These are phyloP conservation scores for Penstemon eatonii DNA, from an alignment of 257 asterid genomes.

Conservation along the genomic window DNA sequence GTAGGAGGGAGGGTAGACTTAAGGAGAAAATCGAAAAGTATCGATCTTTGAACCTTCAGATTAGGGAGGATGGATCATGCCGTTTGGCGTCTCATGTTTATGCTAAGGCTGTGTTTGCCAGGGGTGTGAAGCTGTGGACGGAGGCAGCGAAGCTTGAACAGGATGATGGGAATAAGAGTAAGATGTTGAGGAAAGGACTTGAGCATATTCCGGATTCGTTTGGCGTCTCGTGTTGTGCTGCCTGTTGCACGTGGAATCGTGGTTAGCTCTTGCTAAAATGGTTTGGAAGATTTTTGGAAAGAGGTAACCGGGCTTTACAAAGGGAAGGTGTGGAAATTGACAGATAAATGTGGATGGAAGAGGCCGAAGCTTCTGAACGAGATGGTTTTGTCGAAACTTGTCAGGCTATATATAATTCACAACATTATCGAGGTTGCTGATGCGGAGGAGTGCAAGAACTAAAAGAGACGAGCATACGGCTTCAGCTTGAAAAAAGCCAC, in stretches of 20 bases:
- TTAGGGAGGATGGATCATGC: conserved; percentile 61
- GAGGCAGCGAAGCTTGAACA: conserved; percentile 85
- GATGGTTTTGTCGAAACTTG: conserved; percentile 87
- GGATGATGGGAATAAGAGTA: conserved; percentile 65
- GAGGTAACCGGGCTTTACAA: conserved; percentile 80
- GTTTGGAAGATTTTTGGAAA: conserved; percentile 80
- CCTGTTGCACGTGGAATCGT: conserved; percentile 66
- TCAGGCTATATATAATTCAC: conserved; percentile 74
- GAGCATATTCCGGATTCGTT: conserved; percentile 46
- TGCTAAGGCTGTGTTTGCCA: conserved; percentile 84
- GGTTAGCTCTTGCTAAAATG: conserved; percentile 90
- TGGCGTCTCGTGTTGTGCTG: conserved; percentile 77
- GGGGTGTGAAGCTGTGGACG: conserved; percentile 87
- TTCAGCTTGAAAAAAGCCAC: conserved; percentile 92
- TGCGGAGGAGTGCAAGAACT: conserved; percentile 84
- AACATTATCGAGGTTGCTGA: conserved; percentile 94
- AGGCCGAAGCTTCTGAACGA: conserved; percentile 93
- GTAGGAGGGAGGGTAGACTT: conserved; percentile 88
- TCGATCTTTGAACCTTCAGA: conserved; percentile 81
- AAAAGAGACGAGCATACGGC: conserved; percentile 87
- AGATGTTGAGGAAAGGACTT: conserved; percentile 78
- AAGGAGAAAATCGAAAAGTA: conserved; percentile 91
- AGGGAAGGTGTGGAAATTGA: conserved; percentile 86
- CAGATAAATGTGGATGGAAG: conserved; percentile 92
- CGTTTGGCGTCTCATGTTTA: conserved; percentile 70